phyloP scores from a whole-genome alignment of 257 asterid species.

The Nicotiana sylvestris region DNA sequence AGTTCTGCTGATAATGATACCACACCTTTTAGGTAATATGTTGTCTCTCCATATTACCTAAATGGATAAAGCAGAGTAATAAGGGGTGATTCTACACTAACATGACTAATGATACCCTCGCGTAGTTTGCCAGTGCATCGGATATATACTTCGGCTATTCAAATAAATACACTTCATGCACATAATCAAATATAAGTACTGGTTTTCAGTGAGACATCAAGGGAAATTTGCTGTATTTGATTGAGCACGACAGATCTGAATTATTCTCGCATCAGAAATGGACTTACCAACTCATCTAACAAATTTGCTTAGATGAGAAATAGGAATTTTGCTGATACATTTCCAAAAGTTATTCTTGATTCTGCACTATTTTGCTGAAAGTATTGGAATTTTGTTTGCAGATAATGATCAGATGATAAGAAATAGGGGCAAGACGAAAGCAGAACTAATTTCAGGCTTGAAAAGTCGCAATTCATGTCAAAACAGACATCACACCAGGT shows the following conservation, averaged over 20 bases:
- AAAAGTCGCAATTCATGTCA: constrained; percentile 30
- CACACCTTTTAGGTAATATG: not conserved
- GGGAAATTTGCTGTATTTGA: not conserved
- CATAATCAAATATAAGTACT: not conserved
- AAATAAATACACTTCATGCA: not conserved
- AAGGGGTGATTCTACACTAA: not conserved
- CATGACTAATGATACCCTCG: not conserved
- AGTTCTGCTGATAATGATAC: not conserved
- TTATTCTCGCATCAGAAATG: not conserved
- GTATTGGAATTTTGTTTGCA: constrained; percentile 21
- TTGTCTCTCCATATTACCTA: not conserved
- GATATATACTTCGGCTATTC: not conserved
- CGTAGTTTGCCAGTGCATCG: not conserved
- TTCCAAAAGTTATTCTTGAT: not conserved
- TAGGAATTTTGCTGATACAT: not conserved
- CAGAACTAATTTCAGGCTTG: constrained; percentile 34
- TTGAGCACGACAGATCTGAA: not conserved
- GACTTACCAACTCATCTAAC: not conserved
- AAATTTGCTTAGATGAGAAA: not conserved
- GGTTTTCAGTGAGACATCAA: not conserved
- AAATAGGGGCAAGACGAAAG: constrained; percentile 38
- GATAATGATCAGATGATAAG: constrained; percentile 63
- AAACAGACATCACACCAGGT: constrained; percentile 48
- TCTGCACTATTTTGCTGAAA: constrained; percentile 5
- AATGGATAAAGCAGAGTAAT: not conserved